Base-by-base conservation (phyloP, 306 rosid species). In the Bauhinia variegata region DNA sequence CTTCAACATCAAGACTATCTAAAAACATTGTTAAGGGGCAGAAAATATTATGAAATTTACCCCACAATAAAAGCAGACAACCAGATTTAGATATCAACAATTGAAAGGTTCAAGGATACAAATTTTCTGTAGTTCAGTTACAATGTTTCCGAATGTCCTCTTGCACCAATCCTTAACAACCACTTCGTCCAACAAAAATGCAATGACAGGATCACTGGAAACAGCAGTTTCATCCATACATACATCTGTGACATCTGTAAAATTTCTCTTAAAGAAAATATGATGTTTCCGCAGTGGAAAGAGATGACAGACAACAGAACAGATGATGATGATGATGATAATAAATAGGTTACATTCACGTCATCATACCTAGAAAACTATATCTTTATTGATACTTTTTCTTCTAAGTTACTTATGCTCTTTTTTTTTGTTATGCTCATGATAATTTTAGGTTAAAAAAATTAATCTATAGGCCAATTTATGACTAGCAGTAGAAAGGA, bases 101-200 rank as follows among this genome's bases (percentile, higher is more conserved):
- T 17, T 79, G 16, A 68, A 67, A 60, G 62, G 34, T 41, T 62
- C 16, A 37, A 85, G 99, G 96, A 91, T 91, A 95, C 99, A 95
- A 64, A 88, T 88, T 64, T 68, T 88, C 77, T 82, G 92, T 31
- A 95, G 86, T 67, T 91, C 92, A 68, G 74, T 66, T 68, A 82
- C 52, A 58, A 91, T 82, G 79, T 54, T 88, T 77, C 74, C 78
- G 79, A 81, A 95, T n/a, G 95, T 82, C 74, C 85, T 80, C 83
- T 85, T 88, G 83, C 99, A 95, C 99, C 99, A 95, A 74, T 95
- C 99, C 89, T 95, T 95, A 61, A 95, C 97, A 9, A 91, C 99
- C 72, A 88, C 97, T 85, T 95, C 99, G 80, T 95, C 99, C 96
- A 95, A 88, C 84, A 95, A 82, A 81, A 95, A 95, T 33, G 99